Conservation (phyloP, 2,329 filamentous ascomycete species). For the Didymellaceae sp. region DNA sequence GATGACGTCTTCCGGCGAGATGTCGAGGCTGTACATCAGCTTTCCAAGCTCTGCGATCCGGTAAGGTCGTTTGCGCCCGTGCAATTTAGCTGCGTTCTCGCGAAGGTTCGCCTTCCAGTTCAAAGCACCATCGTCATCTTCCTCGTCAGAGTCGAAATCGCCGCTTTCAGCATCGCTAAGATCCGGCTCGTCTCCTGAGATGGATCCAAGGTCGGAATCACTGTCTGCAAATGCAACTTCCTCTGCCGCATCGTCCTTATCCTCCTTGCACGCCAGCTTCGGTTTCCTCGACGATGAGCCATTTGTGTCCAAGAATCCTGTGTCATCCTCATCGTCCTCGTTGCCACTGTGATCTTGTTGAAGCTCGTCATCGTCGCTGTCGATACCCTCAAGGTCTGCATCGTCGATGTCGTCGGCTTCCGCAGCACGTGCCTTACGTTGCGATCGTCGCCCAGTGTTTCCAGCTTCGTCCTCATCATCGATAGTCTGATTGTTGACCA, state of each 20-base stretch:
- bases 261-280: conserved; percentile 38
- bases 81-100: conserved; percentile 74
- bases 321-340: conserved; percentile 60
- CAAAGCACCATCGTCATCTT: conserved; percentile 74
- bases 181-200: conserved; percentile 66
- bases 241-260: conserved; percentile 54
- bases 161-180: conserved; percentile 50
- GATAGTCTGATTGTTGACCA: conserved; percentile 64
- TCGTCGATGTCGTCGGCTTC: conserved; percentile 59
- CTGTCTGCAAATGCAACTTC: conserved; percentile 93
- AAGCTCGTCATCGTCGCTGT: conserved; percentile 62
- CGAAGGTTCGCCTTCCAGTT: conserved; percentile 90
- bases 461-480: conserved; percentile 61
- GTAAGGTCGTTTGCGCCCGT: conserved; percentile 73
- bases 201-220: conserved; percentile 91
- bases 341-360: conserved; percentile 55
- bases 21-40: conserved; percentile 83
- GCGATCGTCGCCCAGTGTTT: conserved; percentile 63
- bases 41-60: conserved; percentile 82
- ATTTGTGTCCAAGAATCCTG: conserved; percentile 50
- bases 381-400: conserved; percentile 56
- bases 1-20: conserved; percentile 78
- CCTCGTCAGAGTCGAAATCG: conserved; percentile 61
- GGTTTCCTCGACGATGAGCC: conserved; percentile 49
- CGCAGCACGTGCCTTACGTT: conserved; percentile 58